Conservation (phyloP, 2,329 filamentous ascomycete species). For the Stachybotrys chartarum region DNA sequence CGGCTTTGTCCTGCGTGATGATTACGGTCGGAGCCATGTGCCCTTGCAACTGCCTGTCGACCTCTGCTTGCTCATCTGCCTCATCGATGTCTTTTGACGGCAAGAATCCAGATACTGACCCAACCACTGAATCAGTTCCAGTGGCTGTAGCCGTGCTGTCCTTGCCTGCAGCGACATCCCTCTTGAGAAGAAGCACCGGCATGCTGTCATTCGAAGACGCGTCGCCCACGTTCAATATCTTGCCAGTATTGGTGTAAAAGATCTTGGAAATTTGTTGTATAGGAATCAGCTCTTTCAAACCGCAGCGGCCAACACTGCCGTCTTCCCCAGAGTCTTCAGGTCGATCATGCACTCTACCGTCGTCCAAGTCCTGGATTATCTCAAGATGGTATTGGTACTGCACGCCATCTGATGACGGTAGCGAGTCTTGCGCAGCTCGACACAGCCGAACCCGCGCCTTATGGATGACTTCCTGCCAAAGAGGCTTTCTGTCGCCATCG, state of each 20-base stretch:
- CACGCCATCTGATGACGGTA: neutral
- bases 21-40: slow-evolving; percentile 1
- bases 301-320: slow-evolving; percentile 33
- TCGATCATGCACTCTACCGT: slow-evolving; percentile 45
- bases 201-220: slow-evolving; percentile 39
- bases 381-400: slow-evolving; percentile 72
- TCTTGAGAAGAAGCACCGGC: slow-evolving; percentile 26
- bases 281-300: slow-evolving; percentile 47
- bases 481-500: slow-evolving; percentile 50
- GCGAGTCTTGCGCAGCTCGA: slow-evolving; percentile 45
- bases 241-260: slow-evolving; percentile 87
- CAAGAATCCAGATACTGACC: slow-evolving; percentile 37
- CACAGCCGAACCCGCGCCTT: slow-evolving; percentile 80
- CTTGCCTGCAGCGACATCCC: slow-evolving; percentile 10
- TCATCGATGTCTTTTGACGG: neutral
- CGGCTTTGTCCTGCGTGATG: neutral
- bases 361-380: slow-evolving; percentile 71
- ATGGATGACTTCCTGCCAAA: slow-evolving; percentile 96
- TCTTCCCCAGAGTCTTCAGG: slow-evolving; percentile 25
- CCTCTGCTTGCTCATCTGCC: slow-evolving; percentile 31
- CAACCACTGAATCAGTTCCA: slow-evolving; percentile 1
- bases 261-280: slow-evolving; percentile 69
- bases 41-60: slow-evolving; percentile 36
- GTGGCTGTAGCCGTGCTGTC: slow-evolving; percentile 4
- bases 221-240: slow-evolving; percentile 71